Evolutionary conservation across 805 yeast species (phyloP), one percentile per base, ranked within the genome.

Genomic region (Ogataea salicorniae): DNA sequence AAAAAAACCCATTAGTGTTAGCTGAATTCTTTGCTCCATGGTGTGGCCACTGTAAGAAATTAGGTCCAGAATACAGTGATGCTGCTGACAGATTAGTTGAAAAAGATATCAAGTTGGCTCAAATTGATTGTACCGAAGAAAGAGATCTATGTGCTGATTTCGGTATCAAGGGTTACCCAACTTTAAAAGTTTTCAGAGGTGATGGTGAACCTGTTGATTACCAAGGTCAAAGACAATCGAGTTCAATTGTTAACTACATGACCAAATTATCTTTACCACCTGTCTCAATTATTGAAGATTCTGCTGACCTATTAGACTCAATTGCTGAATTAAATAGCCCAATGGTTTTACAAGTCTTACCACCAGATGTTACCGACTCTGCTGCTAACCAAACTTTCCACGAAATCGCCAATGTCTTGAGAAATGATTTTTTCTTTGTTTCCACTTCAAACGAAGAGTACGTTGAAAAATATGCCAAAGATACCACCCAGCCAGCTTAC

Each of bases 1-100:
- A 71, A 42, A 80, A 76, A 47, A 85, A 91, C 72, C 86, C 89
- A 34, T 74, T 91, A 56, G 95, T 88, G 20, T 71, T 88, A 52
- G 85, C 92, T 18, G 95, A 88, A 69, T 88, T 88, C 70, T 88
- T 84, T 66, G 96, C 96, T 16, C 95, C 97, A 65, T 92, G 98
- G 97, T 91, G 97, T 76, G 97, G 97, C 16, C 94, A 91, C 72
- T 91, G 97, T 77, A 89, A 91, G 74, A 78, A 77, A 43, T 71
- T 88, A 55, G 96, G 89, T 13, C 96, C 96, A 34, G 84, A 88
- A 67, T 87, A 76, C 57, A 73, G 81, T 45, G 68, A 77, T 57
- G 96, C 96, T 45, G 88, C 92, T 43, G 81, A 83, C 56, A 57
- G 61, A 17, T 74, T 87, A 62, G 74, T 73, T 42, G 78, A 73